phyloP scores from a whole-genome alignment of 441 rosid genomes.

The Eutrema salsugineum region DNA sequence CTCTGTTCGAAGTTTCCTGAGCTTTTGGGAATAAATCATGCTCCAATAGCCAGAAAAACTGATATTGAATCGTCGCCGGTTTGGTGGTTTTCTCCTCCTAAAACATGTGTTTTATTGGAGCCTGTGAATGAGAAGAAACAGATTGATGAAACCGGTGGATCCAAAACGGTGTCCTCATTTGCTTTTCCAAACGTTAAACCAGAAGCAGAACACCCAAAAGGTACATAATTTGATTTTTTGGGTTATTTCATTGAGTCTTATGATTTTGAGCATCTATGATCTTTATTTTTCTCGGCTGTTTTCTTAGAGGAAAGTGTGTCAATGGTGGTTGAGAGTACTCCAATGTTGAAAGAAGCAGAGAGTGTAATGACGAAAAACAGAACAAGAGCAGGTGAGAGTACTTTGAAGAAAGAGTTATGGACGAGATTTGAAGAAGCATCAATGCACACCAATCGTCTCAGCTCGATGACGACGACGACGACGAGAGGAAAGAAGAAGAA shows the following conservation, averaged over 20 bases:
- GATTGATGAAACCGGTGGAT: conserved; percentile 9
- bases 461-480: conserved; percentile 31
- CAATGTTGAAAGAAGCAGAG: conserved; percentile 55
- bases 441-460: conserved; percentile 22
- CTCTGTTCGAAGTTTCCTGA: conserved; percentile 66
- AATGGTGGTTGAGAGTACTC: conserved; percentile 50
- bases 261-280: conserved; percentile 16
- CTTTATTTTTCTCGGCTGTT: background rate
- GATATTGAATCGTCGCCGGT: conserved; percentile 62
- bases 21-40: conserved; percentile 57
- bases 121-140: conserved; percentile 49
- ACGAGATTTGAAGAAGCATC: conserved; percentile 92
- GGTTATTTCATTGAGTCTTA: conserved; percentile 18
- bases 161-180: conserved; percentile 12
- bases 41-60: conserved; percentile 39
- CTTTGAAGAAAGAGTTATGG: conserved; percentile 93
- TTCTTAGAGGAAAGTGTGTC: conserved; percentile 19
- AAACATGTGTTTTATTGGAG: conserved; percentile 66
- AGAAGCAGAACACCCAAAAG: conserved; percentile 18
- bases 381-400: conserved; percentile 71
- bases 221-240: background rate
- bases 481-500: conserved; percentile 37
- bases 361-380: conserved; percentile 50
- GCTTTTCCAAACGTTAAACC: conserved; percentile 24
- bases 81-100: conserved; percentile 95